Base-by-base conservation (phyloP, 768 basidiomycete species). In the Lentinula guzmanii region DNA sequence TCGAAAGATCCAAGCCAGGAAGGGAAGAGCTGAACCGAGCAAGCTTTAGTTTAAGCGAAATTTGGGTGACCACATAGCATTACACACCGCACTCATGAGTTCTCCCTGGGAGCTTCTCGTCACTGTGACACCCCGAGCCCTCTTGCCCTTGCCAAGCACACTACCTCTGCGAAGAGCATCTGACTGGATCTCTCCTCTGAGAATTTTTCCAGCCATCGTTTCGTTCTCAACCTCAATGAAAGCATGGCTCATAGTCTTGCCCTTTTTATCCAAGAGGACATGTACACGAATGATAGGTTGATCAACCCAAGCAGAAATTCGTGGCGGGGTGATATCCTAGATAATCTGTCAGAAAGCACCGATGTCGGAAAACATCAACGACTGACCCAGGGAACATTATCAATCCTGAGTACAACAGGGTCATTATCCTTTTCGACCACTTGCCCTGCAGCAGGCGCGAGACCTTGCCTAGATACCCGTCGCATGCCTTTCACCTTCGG, bases 301-400 rank as follows among this genome's bases (percentile, higher is more conserved):
- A 65, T 82, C 85, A 59, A 90, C 72, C 89, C 89, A 94, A 6
- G 76, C 72, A 9, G 71, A 72, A 57, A 92, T 89, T 59, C 83
- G 85, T 18, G 83, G 81, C 4, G 92, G 92, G 0, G 92, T 93
- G 61, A 94, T 92, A 70, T 94, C 92, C 90, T 93, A 62, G 57
- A 57, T 2, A 13, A 39, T 39, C 37, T 63, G 24, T 58, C 50
- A 24, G 56, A 24, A 39, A 53, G 37, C 8, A 52, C 31, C 39
- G 24, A 16, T 11, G 55, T 37, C 57, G 35, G 53, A 2, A 34
- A 24, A 35, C 55, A 57, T 45, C 54, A 45, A 45, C n/a, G 18
- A 68, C 83, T 46, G 67, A 91, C 90, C 91, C 91, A 93, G 54
- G 92, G 92, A 58, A 93, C 90, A 67, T 94, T 93, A 70, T 93